A percentile compares a stretch with the other conserved stretches of the same genome.
These are phyloP conservation scores for Hortiboletus flavorubellus DNA, from an alignment of 768 basidiomycete genomes.

Conservation along the genomic window DNA sequence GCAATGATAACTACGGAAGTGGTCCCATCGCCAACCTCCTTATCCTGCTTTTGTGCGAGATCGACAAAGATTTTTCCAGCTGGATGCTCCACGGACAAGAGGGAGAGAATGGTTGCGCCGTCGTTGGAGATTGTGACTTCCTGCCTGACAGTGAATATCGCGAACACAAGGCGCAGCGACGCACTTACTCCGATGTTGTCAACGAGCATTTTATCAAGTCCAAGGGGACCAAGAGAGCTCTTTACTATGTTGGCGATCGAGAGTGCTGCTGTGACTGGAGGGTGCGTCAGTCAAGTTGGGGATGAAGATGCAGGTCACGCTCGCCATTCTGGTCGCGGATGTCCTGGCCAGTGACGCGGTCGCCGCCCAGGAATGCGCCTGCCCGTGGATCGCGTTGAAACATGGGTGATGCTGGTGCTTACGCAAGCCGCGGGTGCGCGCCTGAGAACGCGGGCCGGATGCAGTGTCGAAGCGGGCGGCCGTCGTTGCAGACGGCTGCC, in stretches of 20 bases:
- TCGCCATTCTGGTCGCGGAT: conserved; percentile 95
- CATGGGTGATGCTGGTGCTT: conserved; percentile 40
- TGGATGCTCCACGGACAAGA: conserved; percentile 93
- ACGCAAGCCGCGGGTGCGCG: conserved; percentile 14
- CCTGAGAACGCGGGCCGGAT: conserved; percentile 5
- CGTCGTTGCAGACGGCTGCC: conserved; percentile 4
- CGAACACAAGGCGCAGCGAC: not conserved
- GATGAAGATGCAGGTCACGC: not conserved
- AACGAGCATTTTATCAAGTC: conserved; percentile 95
- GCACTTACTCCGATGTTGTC: conserved; percentile 90
- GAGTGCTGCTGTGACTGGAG: conserved; percentile 85
- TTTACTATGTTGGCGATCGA: conserved; percentile 98
- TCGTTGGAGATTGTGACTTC: conserved; percentile 99
- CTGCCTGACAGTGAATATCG: conserved; percentile 39
- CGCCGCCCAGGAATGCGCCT: conserved; percentile 91
- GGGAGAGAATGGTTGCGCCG: conserved; percentile 95
- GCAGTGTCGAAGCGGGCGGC: conserved; percentile 2
- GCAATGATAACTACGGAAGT: conserved; percentile 98
- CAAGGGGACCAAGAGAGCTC: conserved; percentile 92
- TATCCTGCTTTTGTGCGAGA: conserved; percentile 98
- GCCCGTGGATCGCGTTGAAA: conserved; percentile 91
- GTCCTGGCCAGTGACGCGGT: conserved; percentile 91
- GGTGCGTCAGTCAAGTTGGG: not conserved
- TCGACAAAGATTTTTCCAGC: conserved; percentile 97
- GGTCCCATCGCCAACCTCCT: conserved; percentile 98